Conservation (phyloP, 2,329 filamentous ascomycete species). For the Cordyceps farinosa region DNA sequence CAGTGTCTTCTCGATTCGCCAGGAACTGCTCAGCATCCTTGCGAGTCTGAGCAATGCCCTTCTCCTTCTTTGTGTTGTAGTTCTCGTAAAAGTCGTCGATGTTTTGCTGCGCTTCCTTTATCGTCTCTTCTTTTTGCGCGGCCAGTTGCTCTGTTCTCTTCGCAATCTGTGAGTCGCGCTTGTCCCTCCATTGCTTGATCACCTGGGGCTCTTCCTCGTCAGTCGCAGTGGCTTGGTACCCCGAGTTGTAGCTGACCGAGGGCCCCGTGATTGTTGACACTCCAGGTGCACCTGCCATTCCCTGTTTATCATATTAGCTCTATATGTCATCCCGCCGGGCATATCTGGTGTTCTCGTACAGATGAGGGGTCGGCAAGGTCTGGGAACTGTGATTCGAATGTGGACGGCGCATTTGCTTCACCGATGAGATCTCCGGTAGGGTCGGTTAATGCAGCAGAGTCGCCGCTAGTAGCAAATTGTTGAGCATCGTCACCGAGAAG, state of each 20-base stretch:
- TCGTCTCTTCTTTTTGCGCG: constrained; percentile 76
- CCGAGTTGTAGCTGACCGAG: constrained; percentile 60
- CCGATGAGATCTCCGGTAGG: constrained; percentile 69
- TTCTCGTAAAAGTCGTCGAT: constrained; percentile 99
- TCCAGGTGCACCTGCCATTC: constrained; percentile 28
- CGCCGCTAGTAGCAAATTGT: constrained; percentile 77
- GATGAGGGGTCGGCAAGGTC: constrained; percentile 55
- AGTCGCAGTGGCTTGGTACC: constrained; percentile 53
- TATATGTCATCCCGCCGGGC: constrained; percentile 8
- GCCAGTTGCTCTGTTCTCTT: constrained; percentile 83
- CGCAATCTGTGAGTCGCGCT: constrained; percentile 75
- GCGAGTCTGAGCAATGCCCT: constrained; percentile 80
- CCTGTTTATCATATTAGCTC: constrained; percentile 24
- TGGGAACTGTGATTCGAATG: constrained; percentile 88
- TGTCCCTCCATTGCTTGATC: constrained; percentile 87
- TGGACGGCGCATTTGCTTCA: constrained; percentile 52
- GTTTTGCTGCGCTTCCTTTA: constrained; percentile 86
- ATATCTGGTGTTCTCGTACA: constrained; percentile 24
- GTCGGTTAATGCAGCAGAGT: constrained; percentile 62
- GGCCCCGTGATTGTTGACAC: constrained; percentile 64
- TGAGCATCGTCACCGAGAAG: constrained; percentile 88
- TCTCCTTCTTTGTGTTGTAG: constrained; percentile 98
- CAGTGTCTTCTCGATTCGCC: constrained; percentile 83
- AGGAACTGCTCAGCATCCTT: constrained; percentile 94
- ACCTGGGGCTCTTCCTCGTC: constrained; percentile 86